phyloP scores from a whole-genome alignment of 768 basidiomycete genomes.

The Mycena alexandri region DNA sequence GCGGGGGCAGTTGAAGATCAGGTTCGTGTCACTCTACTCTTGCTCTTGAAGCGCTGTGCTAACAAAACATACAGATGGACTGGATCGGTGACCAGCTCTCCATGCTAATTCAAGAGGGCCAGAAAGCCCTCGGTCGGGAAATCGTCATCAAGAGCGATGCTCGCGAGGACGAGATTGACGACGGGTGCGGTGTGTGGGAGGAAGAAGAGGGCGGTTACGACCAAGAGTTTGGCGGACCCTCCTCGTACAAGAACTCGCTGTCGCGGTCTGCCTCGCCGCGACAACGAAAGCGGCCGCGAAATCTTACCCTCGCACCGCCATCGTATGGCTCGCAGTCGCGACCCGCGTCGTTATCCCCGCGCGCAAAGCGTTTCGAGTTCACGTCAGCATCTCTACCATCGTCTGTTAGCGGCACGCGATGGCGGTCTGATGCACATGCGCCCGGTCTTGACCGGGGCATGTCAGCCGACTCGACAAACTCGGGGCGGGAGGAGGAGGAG shows the following conservation, averaged over 20 bases:
- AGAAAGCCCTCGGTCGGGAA: conserved; percentile 81
- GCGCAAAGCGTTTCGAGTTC: conserved; percentile 48
- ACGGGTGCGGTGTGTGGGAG: conserved; percentile 81
- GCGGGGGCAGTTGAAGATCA: conserved; percentile 59
- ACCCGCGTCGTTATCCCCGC: conserved; percentile 48
- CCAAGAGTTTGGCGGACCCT: conserved; percentile 31
- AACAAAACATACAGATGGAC: conserved; percentile 68
- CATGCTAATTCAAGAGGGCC: conserved; percentile 82
- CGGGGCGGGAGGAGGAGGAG: conserved; percentile 62
- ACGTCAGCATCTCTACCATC: conserved; percentile 42
- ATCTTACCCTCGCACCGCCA: conserved; percentile 36
- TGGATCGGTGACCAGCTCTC: conserved; percentile 83
- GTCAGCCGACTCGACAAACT: conserved; percentile 51
- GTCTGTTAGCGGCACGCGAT: conserved; percentile 22
- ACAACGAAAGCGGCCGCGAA: conserved; percentile 35
- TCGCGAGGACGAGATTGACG: conserved; percentile 82
- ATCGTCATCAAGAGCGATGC: conserved; percentile 83
- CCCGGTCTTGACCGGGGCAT: conserved; percentile 41
- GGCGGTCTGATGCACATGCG: conserved; percentile 32
- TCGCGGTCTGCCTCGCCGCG: conserved; percentile 44
- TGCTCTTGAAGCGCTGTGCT: neutral
- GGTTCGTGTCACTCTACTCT: conserved; percentile 45
- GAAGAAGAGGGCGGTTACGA: conserved; percentile 62
- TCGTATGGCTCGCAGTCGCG: conserved; percentile 44
- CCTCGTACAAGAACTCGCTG: conserved; percentile 30